Percentiles rank a stretch among this genome's conserved stretches.
Evolutionary conservation across 805 yeast species (phyloP).

Genomic region (Pichia rugopelliculosa): DNA sequence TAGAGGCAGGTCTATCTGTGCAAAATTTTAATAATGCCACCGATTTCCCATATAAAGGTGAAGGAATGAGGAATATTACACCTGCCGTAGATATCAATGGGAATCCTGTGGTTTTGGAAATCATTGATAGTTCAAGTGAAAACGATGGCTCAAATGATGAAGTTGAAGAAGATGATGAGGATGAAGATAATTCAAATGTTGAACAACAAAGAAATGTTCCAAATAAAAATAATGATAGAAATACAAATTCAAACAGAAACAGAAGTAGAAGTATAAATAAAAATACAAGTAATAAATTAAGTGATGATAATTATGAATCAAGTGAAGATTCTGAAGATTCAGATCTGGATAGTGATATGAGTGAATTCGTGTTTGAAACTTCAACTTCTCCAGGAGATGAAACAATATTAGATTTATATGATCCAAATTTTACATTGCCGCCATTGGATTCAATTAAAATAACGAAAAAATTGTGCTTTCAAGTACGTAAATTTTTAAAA

Average conservation of each 20-base stretch:
- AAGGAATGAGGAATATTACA: neutral
- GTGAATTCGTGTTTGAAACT: constrained; percentile 10
- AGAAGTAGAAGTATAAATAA: too few species aligned
- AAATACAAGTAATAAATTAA: neutral
- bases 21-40: neutral
- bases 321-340: constrained; percentile 6
- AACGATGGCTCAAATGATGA: neutral
- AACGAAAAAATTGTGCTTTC: constrained; percentile 37
- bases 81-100: neutral
- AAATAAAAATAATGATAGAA: neutral
- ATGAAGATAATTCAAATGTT: neutral
- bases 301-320: neutral
- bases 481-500: constrained; percentile 49
- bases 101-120: neutral
- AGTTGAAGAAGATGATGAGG: too few species aligned
- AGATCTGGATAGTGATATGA: constrained; percentile 9
- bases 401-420: constrained; percentile 5
- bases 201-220: neutral
- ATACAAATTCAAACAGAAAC: too few species aligned
- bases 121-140: neutral
- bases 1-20: neutral
- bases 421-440: constrained; percentile 10
- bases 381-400: constrained; percentile 2
- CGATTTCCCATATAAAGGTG: neutral
- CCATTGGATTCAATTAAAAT: constrained; percentile 18